phyloP scores from a whole-genome alignment of 2,329 filamentous ascomycete genomes.

The Cladosporium sp. region DNA sequence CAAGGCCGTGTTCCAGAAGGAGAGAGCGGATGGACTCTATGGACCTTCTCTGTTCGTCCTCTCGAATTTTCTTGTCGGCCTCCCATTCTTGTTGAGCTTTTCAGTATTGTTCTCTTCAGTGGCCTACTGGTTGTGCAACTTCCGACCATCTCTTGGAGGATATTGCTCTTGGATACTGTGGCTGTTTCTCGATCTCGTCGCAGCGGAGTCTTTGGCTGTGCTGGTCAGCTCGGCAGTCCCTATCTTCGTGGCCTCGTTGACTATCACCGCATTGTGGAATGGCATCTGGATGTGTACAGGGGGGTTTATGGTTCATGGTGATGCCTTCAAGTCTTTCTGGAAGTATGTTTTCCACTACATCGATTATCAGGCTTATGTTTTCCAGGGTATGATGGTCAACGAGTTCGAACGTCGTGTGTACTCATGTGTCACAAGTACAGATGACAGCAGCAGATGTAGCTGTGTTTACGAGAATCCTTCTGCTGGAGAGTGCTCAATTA shows the following conservation, averaged over 20 bases:
- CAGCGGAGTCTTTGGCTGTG: constrained; percentile 80
- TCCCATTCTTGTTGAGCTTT: constrained; percentile 80
- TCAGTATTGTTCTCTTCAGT: constrained; percentile 73
- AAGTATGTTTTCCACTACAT: constrained; percentile 87
- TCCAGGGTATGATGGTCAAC: constrained; percentile 92
- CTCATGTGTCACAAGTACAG: constrained; percentile 53
- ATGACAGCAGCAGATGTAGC: constrained; percentile 57
- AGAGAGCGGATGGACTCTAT: constrained; percentile 79
- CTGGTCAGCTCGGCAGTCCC: constrained; percentile 72
- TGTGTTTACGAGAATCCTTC: constrained; percentile 67
- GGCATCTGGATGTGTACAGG: constrained; percentile 87
- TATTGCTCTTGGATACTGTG: constrained; percentile 82
- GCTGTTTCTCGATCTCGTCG: constrained; percentile 81
- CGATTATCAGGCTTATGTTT: constrained; percentile 84
- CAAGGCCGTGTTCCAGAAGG: constrained; percentile 70
- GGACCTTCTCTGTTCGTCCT: constrained; percentile 71
- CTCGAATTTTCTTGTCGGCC: constrained; percentile 78
- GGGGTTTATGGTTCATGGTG: constrained; percentile 76
- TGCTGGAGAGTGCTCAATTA: constrained; percentile 66
- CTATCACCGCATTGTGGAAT: constrained; percentile 81
- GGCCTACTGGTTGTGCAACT: constrained; percentile 79
- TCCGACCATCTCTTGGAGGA: constrained; percentile 62
- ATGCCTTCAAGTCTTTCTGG: constrained; percentile 78
- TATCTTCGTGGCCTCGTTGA: constrained; percentile 77
- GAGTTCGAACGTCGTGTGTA: constrained; percentile 72